Evolutionary conservation across 345 rosid genomes (phyloP), one percentile per base, ranked within the genome.

Genomic region (Noccaea caerulescens): DNA sequence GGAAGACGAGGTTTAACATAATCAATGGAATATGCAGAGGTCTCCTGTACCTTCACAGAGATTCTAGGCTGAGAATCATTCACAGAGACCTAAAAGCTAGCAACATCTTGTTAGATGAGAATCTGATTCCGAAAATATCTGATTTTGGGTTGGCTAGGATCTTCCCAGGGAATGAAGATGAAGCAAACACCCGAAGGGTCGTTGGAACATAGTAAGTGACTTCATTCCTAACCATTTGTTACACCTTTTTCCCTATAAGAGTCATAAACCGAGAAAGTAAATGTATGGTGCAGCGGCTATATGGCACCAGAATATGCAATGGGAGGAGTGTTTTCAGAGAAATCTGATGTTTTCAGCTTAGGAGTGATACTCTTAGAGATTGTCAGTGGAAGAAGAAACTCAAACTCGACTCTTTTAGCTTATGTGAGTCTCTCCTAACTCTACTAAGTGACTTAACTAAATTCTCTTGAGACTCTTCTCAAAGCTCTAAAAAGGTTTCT

Each of bases 21-120:
- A 74, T 85, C 27, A 71, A 70, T 33, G 89, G 89, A 56, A 81
- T 85, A 25, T 58, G 80, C 50, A 71, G 84, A 81, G 87, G 84
- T 7, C 82, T 81, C 1, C 2, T 80, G n/a, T 81, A 81, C 66
- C 82, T 85, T 34, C 87, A 85, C 41, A 58, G 77, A 43, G 87
- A 85, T 62, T 85, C 89, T 1, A 80, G 84, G 63, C 68, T 85
- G 25, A 65, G 76, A 14, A 81, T 85, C 39, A 83, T 81, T 23
- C 88, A 82, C 44, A 69, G 86, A 41, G 89, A 85, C 73, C 47
- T 85, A 6, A 85, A 80, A 75, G 60, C 80, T 10, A 76, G 87
- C 13, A 85, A 82, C 42, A 76, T 85, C 37, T 69, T 85, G 65
- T 79, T 85, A 41, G 89, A 83, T 67, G 77, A 85, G 67, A 72